phyloP scores from a whole-genome alignment of 2,329 filamentous ascomycete species.

The Aspergillus brasiliensis region DNA sequence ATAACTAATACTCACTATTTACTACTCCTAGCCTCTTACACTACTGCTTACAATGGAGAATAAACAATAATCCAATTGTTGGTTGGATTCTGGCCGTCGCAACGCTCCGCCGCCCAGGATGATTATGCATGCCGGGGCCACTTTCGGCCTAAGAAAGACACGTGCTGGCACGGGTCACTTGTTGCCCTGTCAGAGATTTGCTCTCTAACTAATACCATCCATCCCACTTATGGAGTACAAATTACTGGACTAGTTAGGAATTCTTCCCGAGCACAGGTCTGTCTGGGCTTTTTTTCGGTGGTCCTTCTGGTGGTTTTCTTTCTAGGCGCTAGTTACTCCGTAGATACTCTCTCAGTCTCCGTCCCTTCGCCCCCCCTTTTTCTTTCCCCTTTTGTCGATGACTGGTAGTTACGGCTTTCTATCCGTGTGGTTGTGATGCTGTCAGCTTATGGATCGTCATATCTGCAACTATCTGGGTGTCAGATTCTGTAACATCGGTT shows the following conservation, averaged over 20 bases:
- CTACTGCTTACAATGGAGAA: not conserved
- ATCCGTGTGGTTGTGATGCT: not conserved
- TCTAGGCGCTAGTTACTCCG: not conserved
- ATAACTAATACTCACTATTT: too few relatives aligned
- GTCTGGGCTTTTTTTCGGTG: not conserved
- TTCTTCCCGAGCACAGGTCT: not conserved
- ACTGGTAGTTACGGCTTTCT: not conserved
- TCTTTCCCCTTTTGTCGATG: not conserved
- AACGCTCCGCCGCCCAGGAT: slow-evolving; percentile 1
- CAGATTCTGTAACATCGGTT: too few relatives aligned
- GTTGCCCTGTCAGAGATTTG: slow-evolving; percentile 11
- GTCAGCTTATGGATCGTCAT: not conserved
- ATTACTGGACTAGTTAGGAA: not conserved
- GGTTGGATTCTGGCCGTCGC: not conserved
- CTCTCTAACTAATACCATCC: not conserved
- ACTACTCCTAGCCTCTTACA: too few relatives aligned
- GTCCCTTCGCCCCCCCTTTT: not conserved
- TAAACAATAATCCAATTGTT: not conserved
- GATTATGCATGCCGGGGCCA: slow-evolving; percentile 1
- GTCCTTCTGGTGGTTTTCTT: not conserved
- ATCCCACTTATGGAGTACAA: too few relatives aligned
- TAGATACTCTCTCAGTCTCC: too few relatives aligned
- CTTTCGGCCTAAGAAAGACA: not conserved
- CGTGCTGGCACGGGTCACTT: slow-evolving; percentile 18
- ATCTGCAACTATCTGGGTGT: too few relatives aligned